Conservation (phyloP, 1,139 yeast species). For the Taphrina populina region DNA sequence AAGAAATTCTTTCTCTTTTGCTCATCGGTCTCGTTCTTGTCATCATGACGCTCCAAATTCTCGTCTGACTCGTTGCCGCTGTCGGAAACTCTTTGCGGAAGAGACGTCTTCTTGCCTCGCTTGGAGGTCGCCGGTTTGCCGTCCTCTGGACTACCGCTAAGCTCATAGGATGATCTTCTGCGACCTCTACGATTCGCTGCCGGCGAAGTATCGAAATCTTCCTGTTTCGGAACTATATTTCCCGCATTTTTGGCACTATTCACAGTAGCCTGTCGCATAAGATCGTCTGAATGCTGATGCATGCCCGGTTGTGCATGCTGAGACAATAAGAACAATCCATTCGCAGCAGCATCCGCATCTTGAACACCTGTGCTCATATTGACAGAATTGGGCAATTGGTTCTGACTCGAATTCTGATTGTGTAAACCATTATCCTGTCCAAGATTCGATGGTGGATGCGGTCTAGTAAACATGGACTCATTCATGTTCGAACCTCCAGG, state of each 20-base stretch:
- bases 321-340: constrained; percentile 44
- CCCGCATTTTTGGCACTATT: constrained; percentile 26
- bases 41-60: constrained; percentile 31
- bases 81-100: constrained; percentile 14
- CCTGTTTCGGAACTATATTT: not conserved
- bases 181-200: constrained; percentile 17
- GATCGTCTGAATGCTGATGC: constrained; percentile 20
- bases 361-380: constrained; percentile 5
- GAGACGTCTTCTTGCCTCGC: constrained; percentile 7
- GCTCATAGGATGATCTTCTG: constrained; percentile 9
- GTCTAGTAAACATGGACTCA: constrained; percentile 16
- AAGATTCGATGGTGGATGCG: constrained; percentile 26
- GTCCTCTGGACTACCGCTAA: constrained; percentile 16
- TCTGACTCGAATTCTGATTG: not conserved
- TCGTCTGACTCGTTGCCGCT: constrained; percentile 33
- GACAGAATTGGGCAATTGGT: not conserved
- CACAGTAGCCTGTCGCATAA: constrained; percentile 29
- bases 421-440: constrained; percentile 20
- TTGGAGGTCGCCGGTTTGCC: constrained; percentile 10
- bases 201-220: constrained; percentile 5
- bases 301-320: constrained; percentile 39
- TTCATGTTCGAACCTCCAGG: constrained; percentile 23
- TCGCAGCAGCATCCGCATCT: constrained; percentile 41
- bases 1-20: constrained; percentile 78
- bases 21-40: constrained; percentile 50